Evolutionary conservation across 495 filamentous ascomycete genomes (phyloP).

Genomic region (Cercophora samala): DNA sequence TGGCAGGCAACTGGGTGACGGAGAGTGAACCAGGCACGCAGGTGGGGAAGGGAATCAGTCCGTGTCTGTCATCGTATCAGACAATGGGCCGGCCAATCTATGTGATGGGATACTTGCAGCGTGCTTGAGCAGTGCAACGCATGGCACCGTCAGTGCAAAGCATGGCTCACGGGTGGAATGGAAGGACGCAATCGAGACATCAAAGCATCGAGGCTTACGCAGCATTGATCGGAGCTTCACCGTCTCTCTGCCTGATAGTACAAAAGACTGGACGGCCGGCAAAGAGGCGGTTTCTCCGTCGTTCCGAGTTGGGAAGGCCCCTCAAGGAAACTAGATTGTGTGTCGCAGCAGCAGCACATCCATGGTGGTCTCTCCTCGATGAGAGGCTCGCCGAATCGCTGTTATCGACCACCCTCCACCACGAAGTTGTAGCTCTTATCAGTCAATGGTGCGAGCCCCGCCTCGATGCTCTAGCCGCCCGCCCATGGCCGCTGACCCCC

Average conservation of each 20-base stretch:
- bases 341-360: conserved; percentile 7
- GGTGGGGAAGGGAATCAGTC: background rate
- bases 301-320: conserved; percentile 15
- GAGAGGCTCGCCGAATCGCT: conserved; percentile 12
- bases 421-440: conserved; percentile 20
- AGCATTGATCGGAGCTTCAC: conserved; percentile 2
- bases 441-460: conserved; percentile 7
- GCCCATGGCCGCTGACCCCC: background rate
- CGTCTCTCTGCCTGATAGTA: background rate
- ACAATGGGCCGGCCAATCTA: conserved; percentile 14
- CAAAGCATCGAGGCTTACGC: background rate
- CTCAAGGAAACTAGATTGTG: conserved; percentile 2
- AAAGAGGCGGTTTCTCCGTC: conserved; percentile 11
- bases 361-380: conserved; percentile 8
- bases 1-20: background rate
- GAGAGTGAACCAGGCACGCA: background rate
- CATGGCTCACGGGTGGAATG: conserved; percentile 12
- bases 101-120: conserved; percentile 22
- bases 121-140: conserved; percentile 15
- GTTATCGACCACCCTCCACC: conserved; percentile 21
- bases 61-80: background rate
- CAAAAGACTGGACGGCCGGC: background rate
- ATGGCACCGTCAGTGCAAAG: conserved; percentile 9
- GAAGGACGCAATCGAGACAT: background rate
- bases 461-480: conserved; percentile 10